These are phyloP conservation scores for Rhododendron ovatum DNA, from an alignment of 148 eudicot species.

Conservation along the genomic window DNA sequence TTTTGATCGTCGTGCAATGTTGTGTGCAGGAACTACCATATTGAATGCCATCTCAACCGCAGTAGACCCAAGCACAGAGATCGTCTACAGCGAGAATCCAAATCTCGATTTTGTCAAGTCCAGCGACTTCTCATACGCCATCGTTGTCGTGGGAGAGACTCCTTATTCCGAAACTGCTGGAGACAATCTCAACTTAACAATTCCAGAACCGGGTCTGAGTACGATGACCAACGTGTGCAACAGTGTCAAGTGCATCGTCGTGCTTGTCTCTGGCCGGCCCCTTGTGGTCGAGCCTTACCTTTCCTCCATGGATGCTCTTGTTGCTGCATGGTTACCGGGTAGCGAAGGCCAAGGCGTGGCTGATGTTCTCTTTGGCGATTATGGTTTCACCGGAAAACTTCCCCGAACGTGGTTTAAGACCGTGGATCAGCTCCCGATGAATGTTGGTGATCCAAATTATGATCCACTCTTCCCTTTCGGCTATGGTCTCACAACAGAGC, in stretches of 20 bases:
- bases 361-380: background rate
- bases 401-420: background rate
- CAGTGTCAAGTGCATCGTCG: slow-evolving; percentile 16
- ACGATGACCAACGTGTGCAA: slow-evolving; percentile 14
- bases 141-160: slow-evolving; percentile 21
- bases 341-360: slow-evolving; percentile 1
- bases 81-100: slow-evolving; percentile 7
- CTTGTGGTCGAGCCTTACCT: slow-evolving; percentile 17
- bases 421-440: background rate
- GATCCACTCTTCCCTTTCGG: background rate
- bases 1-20: background rate
- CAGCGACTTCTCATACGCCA: slow-evolving; percentile 15
- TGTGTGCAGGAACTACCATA: slow-evolving; percentile 19
- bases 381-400: background rate
- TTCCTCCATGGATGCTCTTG: slow-evolving; percentile 16
- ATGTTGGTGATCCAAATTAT: background rate
- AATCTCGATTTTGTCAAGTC: slow-evolving; percentile 8
- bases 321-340: slow-evolving; percentile 14
- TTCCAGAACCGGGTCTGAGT: slow-evolving; percentile 9
- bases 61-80: slow-evolving; percentile 12
- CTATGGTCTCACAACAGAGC: background rate
- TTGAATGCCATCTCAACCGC: slow-evolving; percentile 14
- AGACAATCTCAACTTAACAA: slow-evolving; percentile 19
- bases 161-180: slow-evolving; percentile 21
- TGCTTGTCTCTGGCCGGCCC: slow-evolving; percentile 14